Evolutionary conservation across 129 eudicot species (phyloP), one percentile per base, ranked within the genome.

Genomic region (Solidago caesia): DNA sequence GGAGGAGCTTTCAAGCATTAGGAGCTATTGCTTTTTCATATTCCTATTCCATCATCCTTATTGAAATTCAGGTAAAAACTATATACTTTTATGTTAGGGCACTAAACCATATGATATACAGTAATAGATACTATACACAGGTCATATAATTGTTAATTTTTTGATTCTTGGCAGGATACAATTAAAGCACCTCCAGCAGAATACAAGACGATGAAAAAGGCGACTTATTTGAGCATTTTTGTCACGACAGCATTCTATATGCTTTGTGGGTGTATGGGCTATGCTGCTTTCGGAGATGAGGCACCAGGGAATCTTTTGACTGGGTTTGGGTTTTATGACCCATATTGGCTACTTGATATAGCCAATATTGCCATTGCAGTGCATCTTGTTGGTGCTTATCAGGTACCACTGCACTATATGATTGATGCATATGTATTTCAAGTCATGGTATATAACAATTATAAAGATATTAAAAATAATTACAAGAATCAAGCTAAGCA

Each of bases 21-120:
- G 96, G 92, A 68, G 92, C 91, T 47, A 89, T 89, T 66, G 96
- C 91, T 44, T 89, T 89, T 80, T 89, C 96, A 42, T 89, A 89
- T 70, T 81, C 89, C 53, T 89, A 75, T 81, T 89, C 96, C 15
- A 77, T 89, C 71, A 84, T 86, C 66, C 96, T 89, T 6, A 79
- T 89, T 8, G 96, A 89, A 73, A 89, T 89, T 77, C 89, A 89
- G 88, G 95, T 86, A 59, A 57, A 42, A 56, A 43, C 3, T 42
- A 15, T 13, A 6, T 33, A 33, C 42, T 3, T 6, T 4, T 68
- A 5, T 12, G 12, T 13, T 64, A 39, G 49, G 39, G 0, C 39
- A 33, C 39, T 33, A 33, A 33, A 33, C 39, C 39, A 33, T 33
- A 33, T 33, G 39, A 33, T 33, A 33, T 33, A 33, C 39, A 33